Conservation (phyloP, 257 asterid genomes). For the Nicotiana knightiana region DNA sequence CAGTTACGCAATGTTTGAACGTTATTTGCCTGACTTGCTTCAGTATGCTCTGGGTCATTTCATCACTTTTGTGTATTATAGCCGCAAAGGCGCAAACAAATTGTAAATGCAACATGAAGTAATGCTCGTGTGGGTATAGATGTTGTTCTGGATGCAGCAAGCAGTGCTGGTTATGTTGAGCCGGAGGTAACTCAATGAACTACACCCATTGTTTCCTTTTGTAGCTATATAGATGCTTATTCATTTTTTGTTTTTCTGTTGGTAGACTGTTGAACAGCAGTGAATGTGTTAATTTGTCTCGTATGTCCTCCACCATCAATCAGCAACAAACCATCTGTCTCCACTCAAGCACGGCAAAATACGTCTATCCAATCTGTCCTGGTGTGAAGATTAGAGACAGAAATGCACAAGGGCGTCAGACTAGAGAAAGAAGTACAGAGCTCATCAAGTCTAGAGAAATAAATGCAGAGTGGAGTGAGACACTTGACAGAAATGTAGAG, state of each 20-base stretch:
- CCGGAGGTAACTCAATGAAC: conserved; percentile 61
- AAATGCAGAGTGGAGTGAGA: too few relatives aligned
- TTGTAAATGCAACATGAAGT: conserved; percentile 76
- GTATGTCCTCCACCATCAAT: conserved; percentile 99
- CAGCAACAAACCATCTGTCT: conserved; percentile 73
- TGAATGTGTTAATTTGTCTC: conserved; percentile 76
- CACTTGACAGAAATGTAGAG: conserved; percentile 14
- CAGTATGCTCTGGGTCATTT: conserved; percentile 97
- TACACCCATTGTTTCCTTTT: background rate
- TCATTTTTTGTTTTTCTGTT: conserved; percentile 4
- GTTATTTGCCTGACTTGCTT: conserved; percentile 86
- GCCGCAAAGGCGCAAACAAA: conserved; percentile 92
- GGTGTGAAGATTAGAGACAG: conserved; percentile 57
- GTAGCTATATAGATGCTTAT: background rate
- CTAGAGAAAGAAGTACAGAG: too few relatives aligned
- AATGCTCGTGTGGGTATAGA: conserved; percentile 91
- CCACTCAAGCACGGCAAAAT: conserved; percentile 60
- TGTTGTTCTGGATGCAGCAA: conserved; percentile 89
- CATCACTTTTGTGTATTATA: conserved; percentile 69
- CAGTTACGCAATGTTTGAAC: conserved; percentile 28
- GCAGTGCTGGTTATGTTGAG: conserved; percentile 87
- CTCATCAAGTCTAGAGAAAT: too few relatives aligned
- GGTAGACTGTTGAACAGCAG: conserved; percentile 86
- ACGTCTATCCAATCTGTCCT: conserved; percentile 45
- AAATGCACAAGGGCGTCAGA: conserved; percentile 16